Conservation (phyloP, 2,329 filamentous ascomycete genomes). For the Fonsecaea multimorphosa region DNA sequence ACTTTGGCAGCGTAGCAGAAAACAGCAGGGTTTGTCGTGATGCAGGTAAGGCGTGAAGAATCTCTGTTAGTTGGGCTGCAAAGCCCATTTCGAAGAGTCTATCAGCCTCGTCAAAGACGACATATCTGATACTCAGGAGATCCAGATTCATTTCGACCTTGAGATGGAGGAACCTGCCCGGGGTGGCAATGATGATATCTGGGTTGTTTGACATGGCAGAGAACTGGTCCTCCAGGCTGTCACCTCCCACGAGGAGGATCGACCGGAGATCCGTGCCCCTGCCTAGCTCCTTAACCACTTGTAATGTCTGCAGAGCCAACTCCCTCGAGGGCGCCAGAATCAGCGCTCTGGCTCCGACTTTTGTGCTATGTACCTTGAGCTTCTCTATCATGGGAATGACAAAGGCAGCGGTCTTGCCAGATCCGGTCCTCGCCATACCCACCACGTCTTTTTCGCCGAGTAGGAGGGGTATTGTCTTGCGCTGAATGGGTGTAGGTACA, state of each 20-base stretch:
- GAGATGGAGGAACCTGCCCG: slow-evolving; percentile 92
- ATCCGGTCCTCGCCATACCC: slow-evolving; percentile 98
- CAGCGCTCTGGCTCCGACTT: slow-evolving; percentile 83
- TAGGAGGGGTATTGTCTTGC: slow-evolving; percentile 92
- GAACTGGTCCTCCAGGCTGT: slow-evolving; percentile 95
- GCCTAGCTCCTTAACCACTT: slow-evolving; percentile 93
- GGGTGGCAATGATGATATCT: slow-evolving; percentile 96
- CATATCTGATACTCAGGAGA: slow-evolving; percentile 87
- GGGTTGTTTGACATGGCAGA: slow-evolving; percentile 90
- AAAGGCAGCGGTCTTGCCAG: slow-evolving; percentile 97
- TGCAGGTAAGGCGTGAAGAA: slow-evolving; percentile 82
- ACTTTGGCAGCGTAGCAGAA: slow-evolving; percentile 92
- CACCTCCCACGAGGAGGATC: slow-evolving; percentile 91
- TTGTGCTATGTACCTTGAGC: slow-evolving; percentile 83
- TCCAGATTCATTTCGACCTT: slow-evolving; percentile 96
- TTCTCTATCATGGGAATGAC: slow-evolving; percentile 98
- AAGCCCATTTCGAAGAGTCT: slow-evolving; percentile 99
- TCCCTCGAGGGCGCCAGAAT: slow-evolving; percentile 93
- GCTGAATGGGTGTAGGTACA: slow-evolving; percentile 94
- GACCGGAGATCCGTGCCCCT: slow-evolving; percentile 88
- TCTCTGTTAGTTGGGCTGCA: slow-evolving; percentile 88
- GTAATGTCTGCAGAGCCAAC: slow-evolving; percentile 89
- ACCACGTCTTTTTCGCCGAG: slow-evolving; percentile 94
- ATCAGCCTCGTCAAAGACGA: slow-evolving; percentile 98
- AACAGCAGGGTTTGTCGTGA: slow-evolving; percentile 91